Evolutionary conservation across 2,329 filamentous ascomycete species (phyloP), one percentile per base, ranked within the genome.

Genomic region (Colletotrichum somersetense): DNA sequence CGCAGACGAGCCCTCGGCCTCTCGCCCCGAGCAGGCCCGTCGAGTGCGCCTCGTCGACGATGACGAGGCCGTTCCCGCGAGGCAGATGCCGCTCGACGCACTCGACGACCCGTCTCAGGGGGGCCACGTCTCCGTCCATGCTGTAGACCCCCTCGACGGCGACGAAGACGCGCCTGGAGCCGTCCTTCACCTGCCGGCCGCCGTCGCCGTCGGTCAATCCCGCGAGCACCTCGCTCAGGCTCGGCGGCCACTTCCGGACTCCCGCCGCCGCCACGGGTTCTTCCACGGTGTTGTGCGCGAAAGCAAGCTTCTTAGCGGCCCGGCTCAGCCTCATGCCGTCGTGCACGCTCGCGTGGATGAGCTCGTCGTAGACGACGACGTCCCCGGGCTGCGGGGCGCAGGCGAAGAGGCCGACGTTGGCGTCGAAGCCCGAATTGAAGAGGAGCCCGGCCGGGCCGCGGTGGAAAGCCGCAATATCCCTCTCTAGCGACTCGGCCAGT

Each of bases 61-160:
- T 84, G 5, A 93, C 81, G 67, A 91, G 84, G 0, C 87, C 89
- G 58, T 93, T 93, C 0, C 85, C 85, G 0, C 72, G 72, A 0
- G 91, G 89, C 0, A 94, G 80, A 0, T 87, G 76, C 1, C 82
- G 79, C 52, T 92, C 86, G 0, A 92, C 86, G 5, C 88, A 82
- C 0, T 85, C 79, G 1, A 92, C 85, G 23, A 95, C 88, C 7
- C 89, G 85, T 14, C 77, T 76, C 14, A 96, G 81, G 0, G 91
- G 91, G 0, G 89, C 89, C 23, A 93, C 81, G 75, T 95, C 92
- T 0, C 93, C 93, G 65, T 96, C 93, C 93, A 96, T 96, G 78
- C 92, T 95, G 79, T 96, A 96, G 0, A 94, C 84, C 0, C 87
- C 89, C 75, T 94, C 92, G 0, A 93, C 85, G 0, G 89, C 89